Base-by-base conservation (phyloP, 2,329 filamentous ascomycete genomes). In the Neofusicoccum cordaticola region DNA sequence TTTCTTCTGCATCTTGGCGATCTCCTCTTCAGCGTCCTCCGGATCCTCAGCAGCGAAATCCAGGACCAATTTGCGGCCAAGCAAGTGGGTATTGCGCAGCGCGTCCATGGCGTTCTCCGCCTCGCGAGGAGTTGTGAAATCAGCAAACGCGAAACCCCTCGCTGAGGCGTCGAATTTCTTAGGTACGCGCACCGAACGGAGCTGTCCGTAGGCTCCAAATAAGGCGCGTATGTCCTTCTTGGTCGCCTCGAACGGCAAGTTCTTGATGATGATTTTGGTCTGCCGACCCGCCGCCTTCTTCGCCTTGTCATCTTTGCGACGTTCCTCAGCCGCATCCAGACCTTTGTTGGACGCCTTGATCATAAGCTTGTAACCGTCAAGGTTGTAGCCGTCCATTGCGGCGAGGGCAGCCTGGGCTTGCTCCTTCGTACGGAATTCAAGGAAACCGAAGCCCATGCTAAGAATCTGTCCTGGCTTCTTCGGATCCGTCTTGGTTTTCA, bases 221-320 rank as follows among this genome's bases (percentile, higher is more conserved):
- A 98, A 84, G 62, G 90, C 84, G 68, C 92, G 87, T 65, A 99
- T 85, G 75, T 99, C 95, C 78, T 96, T 95, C 82, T 97, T 97
- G 62, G 88, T 90, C 56, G 91, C 90, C 81, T 98, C 92, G 81
- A 99, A 99, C 19, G 95, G 94, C 78, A 99, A 81, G 82, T 99
- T 99, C 84, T 98, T 99, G 82, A 99, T 90, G 78, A 98, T 89
- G 74, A 99, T 90, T 84, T 98, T 98, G 53, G 93, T 97, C 69
- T 88, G 86, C 74, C 88, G 87, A 15, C 85, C 86, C 27, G 91
- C 88, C 58, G 86, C 80, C 78, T 94, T 96, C 83, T 93, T 96
- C 58, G 90, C 88, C 68, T 86, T 87, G 73, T 98, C 93, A 69
- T 94, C 90, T 69, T 89, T 90, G 68, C 90, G 88, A 69, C 91